A percentile compares a stretch with the other conserved stretches of the same genome.
phyloP scores from a whole-genome alignment of 1,284 basidiomycete genomes.

The Sporisorium sorghi region DNA sequence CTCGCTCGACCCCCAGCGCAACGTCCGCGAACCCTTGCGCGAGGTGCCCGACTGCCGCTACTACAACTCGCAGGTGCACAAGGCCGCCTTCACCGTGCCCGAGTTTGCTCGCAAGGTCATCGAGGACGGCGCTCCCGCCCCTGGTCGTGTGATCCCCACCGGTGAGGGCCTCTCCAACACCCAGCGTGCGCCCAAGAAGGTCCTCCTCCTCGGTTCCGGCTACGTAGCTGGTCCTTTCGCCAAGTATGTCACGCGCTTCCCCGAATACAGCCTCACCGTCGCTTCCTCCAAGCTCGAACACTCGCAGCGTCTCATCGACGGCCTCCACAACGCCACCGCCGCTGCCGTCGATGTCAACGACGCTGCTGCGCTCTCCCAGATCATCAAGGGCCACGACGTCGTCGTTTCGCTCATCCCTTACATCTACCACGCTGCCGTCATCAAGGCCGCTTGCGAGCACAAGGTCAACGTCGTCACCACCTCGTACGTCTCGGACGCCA shows the following conservation, averaged over 20 bases:
- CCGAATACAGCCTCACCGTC: constrained; percentile 85
- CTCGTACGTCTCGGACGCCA: constrained; percentile 91
- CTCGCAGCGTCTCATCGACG: constrained; percentile 79
- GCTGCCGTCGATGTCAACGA: constrained; percentile 86
- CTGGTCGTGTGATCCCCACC: constrained; percentile 69
- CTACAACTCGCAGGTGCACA: constrained; percentile 87
- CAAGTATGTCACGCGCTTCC: constrained; percentile 87
- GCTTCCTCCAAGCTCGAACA: constrained; percentile 67
- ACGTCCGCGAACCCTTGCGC: constrained; percentile 73
- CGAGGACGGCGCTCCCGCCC: constrained; percentile 65
- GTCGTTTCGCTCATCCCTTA: constrained; percentile 98
- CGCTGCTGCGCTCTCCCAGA: constrained; percentile 79
- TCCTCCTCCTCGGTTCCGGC: constrained; percentile 92
- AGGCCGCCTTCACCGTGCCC: constrained; percentile 86
- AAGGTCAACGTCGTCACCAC: constrained; percentile 97
- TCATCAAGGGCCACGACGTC: constrained; percentile 87
- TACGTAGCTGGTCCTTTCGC: constrained; percentile 94
- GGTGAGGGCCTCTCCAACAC: constrained; percentile 71
- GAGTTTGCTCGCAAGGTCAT: constrained; percentile 81
- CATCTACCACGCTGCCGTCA: constrained; percentile 88
- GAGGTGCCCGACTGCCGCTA: constrained; percentile 76
- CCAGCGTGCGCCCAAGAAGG: constrained; percentile 74
- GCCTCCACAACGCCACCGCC: constrained; percentile 77
- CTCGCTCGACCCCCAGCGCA: constrained; percentile 75
- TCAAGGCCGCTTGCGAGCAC: constrained; percentile 93